Conservation (phyloP, 192 early-diverging fungal genomes). For the Entomortierella parvispora region DNA sequence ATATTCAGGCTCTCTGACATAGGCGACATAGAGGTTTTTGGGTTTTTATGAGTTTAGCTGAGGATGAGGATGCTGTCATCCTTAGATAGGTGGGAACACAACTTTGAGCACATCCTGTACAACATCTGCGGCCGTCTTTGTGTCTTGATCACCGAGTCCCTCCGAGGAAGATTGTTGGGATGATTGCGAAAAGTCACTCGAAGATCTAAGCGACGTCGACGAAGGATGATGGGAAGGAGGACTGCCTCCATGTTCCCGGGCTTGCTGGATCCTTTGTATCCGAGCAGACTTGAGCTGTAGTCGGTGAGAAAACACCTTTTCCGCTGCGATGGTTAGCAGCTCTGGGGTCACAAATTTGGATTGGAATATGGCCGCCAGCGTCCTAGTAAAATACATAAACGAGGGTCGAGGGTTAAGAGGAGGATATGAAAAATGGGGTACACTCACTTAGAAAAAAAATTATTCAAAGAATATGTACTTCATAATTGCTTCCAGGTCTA, state of each 20-base stretch:
- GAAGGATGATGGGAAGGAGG: neutral
- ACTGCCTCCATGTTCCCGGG: neutral
- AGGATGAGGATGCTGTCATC: too few species aligned
- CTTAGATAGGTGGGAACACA: conserved; percentile 45
- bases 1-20: too few species aligned
- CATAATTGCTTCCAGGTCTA: conserved; percentile 61
- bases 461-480: conserved; percentile 37
- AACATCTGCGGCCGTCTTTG: conserved; percentile 33
- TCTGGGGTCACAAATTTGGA: conserved; percentile 64
- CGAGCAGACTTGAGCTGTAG: conserved; percentile 41
- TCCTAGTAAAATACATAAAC: conserved; percentile 21
- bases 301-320: conserved; percentile 67
- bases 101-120: conserved; percentile 26
- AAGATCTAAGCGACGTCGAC: neutral
- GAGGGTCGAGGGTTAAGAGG: neutral
- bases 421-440: neutral
- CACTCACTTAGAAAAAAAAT: neutral
- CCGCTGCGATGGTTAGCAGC: conserved; percentile 60
- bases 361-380: conserved; percentile 62
- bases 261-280: conserved; percentile 11
- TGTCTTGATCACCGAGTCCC: neutral
- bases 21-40: too few species aligned
- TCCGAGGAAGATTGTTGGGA: neutral
- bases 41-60: too few species aligned
- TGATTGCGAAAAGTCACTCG: neutral